Evolutionary conservation across 2,329 filamentous ascomycete species (phyloP).

Genomic region (Albophoma yamanashiensis): DNA sequence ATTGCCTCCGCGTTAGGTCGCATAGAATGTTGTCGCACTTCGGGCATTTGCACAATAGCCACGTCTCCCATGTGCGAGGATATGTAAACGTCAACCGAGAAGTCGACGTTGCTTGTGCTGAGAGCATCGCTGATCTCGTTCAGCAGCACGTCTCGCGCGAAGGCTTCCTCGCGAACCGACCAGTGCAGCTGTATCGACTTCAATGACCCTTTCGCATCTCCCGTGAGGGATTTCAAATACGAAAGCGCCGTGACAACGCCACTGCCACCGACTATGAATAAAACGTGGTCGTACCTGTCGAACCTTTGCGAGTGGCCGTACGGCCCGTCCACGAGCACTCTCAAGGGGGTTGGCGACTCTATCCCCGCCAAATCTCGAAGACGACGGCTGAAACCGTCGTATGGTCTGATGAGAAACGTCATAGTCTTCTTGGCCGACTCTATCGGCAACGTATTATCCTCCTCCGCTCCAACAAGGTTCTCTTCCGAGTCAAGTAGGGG

Average conservation of each 20-base stretch:
- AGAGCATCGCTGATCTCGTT: constrained; percentile 18
- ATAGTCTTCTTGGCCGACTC: neutral
- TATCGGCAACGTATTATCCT: constrained; percentile 11
- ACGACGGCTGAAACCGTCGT: constrained; percentile 31
- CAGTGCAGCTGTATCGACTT: constrained; percentile 26
- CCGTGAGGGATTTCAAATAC: constrained; percentile 20
- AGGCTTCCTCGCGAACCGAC: constrained; percentile 29
- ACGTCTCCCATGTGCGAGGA: constrained; percentile 9
- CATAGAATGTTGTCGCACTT: constrained; percentile 8
- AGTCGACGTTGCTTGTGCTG: constrained; percentile 9
- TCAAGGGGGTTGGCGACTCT: constrained; percentile 9
- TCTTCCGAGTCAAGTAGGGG: constrained; percentile 3
- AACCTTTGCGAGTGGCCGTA: constrained; percentile 31
- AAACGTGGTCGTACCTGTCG: constrained; percentile 23
- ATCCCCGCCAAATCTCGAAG: constrained; percentile 19
- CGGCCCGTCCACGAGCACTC: constrained; percentile 32
- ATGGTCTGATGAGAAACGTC: constrained; percentile 32
- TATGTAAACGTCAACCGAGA: constrained; percentile 26
- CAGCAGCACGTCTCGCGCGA: constrained; percentile 22
- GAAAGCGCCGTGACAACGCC: constrained; percentile 32
- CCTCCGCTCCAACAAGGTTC: neutral
- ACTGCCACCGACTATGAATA: constrained; percentile 34
- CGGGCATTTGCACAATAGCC: neutral
- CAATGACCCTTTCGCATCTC: constrained; percentile 1
- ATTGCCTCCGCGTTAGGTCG: constrained; percentile 23